A percentile compares a stretch with the other conserved stretches of the same genome.
Conservation (phyloP, 345 rosid genomes). For the Boechera retrofracta region DNA sequence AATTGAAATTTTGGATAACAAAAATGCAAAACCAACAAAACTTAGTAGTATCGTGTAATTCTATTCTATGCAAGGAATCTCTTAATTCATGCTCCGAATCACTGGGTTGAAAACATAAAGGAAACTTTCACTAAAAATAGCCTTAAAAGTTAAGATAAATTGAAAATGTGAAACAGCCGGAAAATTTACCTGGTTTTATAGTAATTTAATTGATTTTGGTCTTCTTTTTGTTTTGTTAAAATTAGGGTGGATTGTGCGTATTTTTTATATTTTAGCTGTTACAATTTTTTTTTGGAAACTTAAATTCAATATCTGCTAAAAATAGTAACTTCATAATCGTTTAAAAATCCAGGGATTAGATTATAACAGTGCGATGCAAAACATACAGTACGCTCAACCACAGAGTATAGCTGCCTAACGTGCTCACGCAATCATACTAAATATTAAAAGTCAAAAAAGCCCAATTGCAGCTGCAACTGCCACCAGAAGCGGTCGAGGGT, state of each 20-base stretch:
- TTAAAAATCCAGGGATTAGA: not conserved
- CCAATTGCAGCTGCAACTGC: conserved; percentile 42
- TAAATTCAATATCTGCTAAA: not conserved
- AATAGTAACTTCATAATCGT: not conserved
- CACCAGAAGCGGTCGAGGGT: conserved; percentile 38
- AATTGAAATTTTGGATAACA: not conserved
- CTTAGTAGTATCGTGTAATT: not conserved
- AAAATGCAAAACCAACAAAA: not conserved
- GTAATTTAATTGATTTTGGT: not conserved
- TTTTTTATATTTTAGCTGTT: not conserved
- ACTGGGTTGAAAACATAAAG: not conserved
- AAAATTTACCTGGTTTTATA: too few species aligned
- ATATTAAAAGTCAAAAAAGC: conserved; percentile 31
- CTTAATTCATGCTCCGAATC: not conserved
- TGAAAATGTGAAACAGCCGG: too few species aligned
- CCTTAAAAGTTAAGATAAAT: too few species aligned
- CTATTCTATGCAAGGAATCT: not conserved
- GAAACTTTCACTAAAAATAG: not conserved
- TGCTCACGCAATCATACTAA: conserved; percentile 32
- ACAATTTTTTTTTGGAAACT: not conserved
- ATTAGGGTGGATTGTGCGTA: not conserved
- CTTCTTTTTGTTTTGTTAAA: not conserved
- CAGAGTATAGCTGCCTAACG: conserved; percentile 30
- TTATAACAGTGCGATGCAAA: conserved; percentile 17
- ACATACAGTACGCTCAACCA: conserved; percentile 14